A percentile compares a stretch with the other conserved stretches of the same genome.
phyloP scores from a whole-genome alignment of 1,284 basidiomycete genomes.

The Trametes pubescens region DNA sequence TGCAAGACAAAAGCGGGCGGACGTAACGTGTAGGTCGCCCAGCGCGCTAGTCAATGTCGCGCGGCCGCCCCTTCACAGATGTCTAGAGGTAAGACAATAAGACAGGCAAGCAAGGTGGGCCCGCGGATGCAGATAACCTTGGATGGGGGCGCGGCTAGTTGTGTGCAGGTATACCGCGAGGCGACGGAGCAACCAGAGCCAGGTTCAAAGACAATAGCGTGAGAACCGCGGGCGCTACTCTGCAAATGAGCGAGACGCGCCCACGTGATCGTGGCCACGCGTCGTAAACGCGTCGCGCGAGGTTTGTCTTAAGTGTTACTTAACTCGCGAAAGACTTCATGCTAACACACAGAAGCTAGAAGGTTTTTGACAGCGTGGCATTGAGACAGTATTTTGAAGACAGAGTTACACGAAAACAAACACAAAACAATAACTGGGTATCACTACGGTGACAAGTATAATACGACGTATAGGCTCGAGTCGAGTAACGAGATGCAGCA shows the following conservation, averaged over 20 bases:
- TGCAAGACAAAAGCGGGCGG: slow-evolving; percentile 16
- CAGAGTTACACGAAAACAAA: too few relatives aligned
- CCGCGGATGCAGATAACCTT: background rate
- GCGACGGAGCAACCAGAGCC: background rate
- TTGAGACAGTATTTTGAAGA: too few relatives aligned
- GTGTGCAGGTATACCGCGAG: slow-evolving; percentile 14
- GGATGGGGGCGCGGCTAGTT: background rate
- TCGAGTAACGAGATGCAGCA: background rate
- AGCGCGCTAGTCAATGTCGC: slow-evolving; percentile 14
- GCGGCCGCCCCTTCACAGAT: background rate
- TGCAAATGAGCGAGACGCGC: slow-evolving; percentile 12
- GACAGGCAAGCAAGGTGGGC: background rate
- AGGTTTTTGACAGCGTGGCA: too few relatives aligned
- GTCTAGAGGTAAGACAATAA: slow-evolving; percentile 6
- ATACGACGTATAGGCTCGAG: too few relatives aligned
- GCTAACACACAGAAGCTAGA: too few relatives aligned
- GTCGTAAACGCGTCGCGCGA: background rate
- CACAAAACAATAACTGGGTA: too few relatives aligned
- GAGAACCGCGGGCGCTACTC: slow-evolving; percentile 11
- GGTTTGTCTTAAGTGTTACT: background rate
- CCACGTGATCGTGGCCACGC: slow-evolving; percentile 27
- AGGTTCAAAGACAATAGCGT: slow-evolving; percentile 22
- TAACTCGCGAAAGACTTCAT: too few relatives aligned
- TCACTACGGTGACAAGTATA: too few relatives aligned
- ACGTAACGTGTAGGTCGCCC: background rate